Base-by-base conservation (phyloP, 2,329 filamentous ascomycete species). In the Drechslerella coelobrocha region DNA sequence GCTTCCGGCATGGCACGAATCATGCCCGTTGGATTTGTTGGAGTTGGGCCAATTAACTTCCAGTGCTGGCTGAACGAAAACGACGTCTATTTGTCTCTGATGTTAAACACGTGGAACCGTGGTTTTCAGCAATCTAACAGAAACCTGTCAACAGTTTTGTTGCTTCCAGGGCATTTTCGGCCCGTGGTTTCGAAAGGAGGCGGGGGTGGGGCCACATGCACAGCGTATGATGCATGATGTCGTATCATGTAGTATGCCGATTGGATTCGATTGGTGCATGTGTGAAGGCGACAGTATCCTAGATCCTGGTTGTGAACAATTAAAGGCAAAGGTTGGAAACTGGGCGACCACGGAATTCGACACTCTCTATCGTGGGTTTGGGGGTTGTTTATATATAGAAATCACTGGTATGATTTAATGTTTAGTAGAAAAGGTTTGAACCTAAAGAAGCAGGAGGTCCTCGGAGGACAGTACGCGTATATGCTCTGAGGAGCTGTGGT, bases 31-130 rank as follows among this genome's bases (percentile, higher is more conserved):
- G 63, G 43, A 24, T n/a, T 56, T 61, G 50, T 68, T 68, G 56
- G 56, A 55, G 27, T 54, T 26, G n/a, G 23, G 48, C 41, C 29
- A 17, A 54, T 56, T 6, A 29, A 1, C 23, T 55, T 68, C 39
- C 56, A 39, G 31, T 39, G n/a, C 19, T 37, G 26, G 34, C 7
- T 10, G 31, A 2, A 29, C 31, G 24, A 37, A 59, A 31, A 10
- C 23, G 50, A 68, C 50, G 37, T 52, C 53, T 34, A 47, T 24
- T 19, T 45, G 24, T 23, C 41, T 41, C 14, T 68, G 27, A 61
- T 37, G 63, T 61, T 61, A 34, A 61, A 68, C 63, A 68, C 50
- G 63, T 68, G 63, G 63, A 68, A 68, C 63, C 51, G 21, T 29
- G 23, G 52, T 52, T 10, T 31, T 24, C 53, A 37, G n/a, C 26